Percentiles rank a stretch among this genome's conserved stretches.
Evolutionary conservation across 805 yeast genomes (phyloP).

Genomic region (Candida berthetii): DNA sequence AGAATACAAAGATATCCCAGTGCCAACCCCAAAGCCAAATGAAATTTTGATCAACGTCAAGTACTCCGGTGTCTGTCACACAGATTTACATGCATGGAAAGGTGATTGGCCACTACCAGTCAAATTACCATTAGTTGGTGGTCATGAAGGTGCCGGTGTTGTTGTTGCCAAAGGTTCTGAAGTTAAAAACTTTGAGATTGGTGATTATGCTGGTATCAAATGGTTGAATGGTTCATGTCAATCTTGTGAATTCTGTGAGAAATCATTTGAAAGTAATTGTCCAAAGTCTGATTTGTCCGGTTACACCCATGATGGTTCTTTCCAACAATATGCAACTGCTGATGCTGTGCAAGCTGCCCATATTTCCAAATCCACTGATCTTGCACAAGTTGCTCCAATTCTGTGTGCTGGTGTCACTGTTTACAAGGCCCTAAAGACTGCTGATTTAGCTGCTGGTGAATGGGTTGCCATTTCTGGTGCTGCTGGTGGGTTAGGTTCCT

Average conservation of each 20-base stretch:
- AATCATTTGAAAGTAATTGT: conserved; percentile 54
- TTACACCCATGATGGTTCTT: too few relatives aligned
- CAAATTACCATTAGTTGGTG: conserved; percentile 56
- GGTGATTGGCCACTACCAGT: conserved; percentile 58
- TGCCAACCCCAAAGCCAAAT: conserved; percentile 46
- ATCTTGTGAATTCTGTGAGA: conserved; percentile 53
- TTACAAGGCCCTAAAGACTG: conserved; percentile 56
- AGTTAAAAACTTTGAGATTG: conserved; percentile 50
- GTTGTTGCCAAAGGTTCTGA: conserved; percentile 53
- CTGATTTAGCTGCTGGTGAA: conserved; percentile 50
- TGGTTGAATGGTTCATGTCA: conserved; percentile 62
- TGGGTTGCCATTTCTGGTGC: conserved; percentile 71
- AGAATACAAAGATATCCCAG: conserved; percentile 40
- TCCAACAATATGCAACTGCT: conserved; percentile 54
- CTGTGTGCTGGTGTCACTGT: conserved; percentile 75
- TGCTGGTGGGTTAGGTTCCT: conserved; percentile 70
- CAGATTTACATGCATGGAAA: too few relatives aligned
- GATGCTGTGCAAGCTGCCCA: conserved; percentile 53
- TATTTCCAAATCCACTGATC: conserved; percentile 44
- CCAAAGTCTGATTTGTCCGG: conserved; percentile 60
- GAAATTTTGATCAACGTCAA: conserved; percentile 53
- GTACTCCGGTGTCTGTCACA: too few relatives aligned
- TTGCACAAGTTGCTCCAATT: conserved; percentile 48
- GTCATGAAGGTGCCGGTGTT: conserved; percentile 65
- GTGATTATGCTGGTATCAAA: conserved; percentile 57